Evolutionary conservation across 192 early-diverging fungal genomes (phyloP), one percentile per base, ranked within the genome.

Genomic region (Entomortierella beljakovae): DNA sequence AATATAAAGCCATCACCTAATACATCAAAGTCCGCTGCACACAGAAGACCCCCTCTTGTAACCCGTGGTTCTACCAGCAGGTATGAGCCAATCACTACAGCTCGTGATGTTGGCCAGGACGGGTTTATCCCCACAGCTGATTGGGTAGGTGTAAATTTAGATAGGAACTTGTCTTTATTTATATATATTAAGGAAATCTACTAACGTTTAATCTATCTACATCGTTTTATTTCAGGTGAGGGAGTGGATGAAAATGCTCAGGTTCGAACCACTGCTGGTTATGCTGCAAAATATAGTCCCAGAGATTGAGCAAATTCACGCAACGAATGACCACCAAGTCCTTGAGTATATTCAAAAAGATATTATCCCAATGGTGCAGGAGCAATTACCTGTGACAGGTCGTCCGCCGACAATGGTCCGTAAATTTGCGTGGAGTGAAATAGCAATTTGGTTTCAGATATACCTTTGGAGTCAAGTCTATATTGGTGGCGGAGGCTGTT

Each of bases 401-500:
- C 32, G 56, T 1, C 70, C 70, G 4, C 85, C 87, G 22, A 87
- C 89, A 22, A 73, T 84, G 53, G 85, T 90, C 23, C 86, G 86
- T 61, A 86, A 84, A 42, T 84, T 93, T 52, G 83, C 83, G 50
- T 89, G 90, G 76, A 87, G 85, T 40, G 89, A 89, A 16, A 63
- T 91, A 38, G 77, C 90, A 7, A 84, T 88, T n/a, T 93, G 92
- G 92, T 93, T 90, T 71, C 74, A 87, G 26, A 86, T 85, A 55
- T 64, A 92, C 33, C 71, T 93, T 38, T 92, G 91, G 92, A 90
- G 92, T 25, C 87, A 90, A 42, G 84, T 88, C 16, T 93, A 92
- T 67, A 61, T 89, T 25, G 83, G 88, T 0, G 84, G 86, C 0
- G 81, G 87, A 64, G 82, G 84, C 31, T 34, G 68, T 43, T 37